A percentile compares a stretch with the other conserved stretches of the same genome.
Evolutionary conservation across 2,329 filamentous ascomycete genomes (phyloP).

Genomic region (Arthrobotrys entomopaga): DNA sequence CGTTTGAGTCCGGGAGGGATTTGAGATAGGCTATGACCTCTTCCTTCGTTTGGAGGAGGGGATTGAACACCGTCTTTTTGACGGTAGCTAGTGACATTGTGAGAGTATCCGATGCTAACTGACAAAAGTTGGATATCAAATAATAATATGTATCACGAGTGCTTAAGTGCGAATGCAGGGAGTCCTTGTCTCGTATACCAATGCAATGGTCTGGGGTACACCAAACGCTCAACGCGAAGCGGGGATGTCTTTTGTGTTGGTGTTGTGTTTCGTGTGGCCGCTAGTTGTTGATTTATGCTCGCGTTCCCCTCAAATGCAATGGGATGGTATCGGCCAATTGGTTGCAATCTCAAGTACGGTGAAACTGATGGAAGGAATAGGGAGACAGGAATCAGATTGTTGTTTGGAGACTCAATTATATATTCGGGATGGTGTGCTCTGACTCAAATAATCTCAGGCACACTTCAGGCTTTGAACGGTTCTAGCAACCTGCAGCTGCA

Average conservation of each 20-base stretch:
- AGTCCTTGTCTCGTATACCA: no score
- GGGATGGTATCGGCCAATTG: background rate
- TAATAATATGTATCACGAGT: no score
- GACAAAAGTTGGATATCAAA: background rate
- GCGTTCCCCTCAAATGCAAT: no score
- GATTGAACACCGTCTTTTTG: constrained; percentile 58
- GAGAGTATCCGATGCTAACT: background rate
- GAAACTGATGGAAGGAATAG: background rate
- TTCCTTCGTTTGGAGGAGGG: constrained; percentile 57
- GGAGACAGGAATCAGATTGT: background rate
- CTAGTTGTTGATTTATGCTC: no score
- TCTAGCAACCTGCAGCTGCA: background rate
- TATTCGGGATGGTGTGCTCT: constrained; percentile 3
- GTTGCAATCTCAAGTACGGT: constrained; percentile 11
- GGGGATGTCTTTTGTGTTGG: background rate
- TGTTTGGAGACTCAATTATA: background rate
- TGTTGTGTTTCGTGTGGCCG: constrained; percentile 13
- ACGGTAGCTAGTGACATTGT: constrained; percentile 49
- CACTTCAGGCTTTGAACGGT: background rate
- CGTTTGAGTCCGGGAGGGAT: constrained; percentile 53
- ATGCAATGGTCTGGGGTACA: no score
- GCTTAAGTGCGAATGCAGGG: no score
- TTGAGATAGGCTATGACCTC: constrained; percentile 56
- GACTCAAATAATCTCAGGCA: constrained; percentile 28
- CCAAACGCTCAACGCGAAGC: no score